Evolutionary conservation across 1,284 basidiomycete species (phyloP), one percentile per base, ranked within the genome.

Genomic region (Pseudozyma sp.): DNA sequence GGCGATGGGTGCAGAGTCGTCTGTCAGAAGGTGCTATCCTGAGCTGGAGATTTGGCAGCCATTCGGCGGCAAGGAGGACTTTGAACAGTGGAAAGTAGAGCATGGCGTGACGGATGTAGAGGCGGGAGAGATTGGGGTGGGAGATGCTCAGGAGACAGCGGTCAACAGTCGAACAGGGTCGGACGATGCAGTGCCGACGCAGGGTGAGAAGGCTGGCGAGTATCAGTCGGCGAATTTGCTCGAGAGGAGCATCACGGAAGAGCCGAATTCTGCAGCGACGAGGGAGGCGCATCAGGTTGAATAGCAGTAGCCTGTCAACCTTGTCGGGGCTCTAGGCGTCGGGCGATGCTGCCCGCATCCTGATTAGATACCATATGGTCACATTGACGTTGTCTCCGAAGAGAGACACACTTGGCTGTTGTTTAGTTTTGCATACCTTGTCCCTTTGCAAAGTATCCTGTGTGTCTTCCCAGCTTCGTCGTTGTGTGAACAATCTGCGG

Each of bases 1-100:
- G 70, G 73, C 78, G 16, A 71, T 83, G 66, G 81, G 81, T 11
- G 80, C 81, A 1, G 80, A 83, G 49, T 65, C 47, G 4, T 54
- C 63, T 6, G 80, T 81, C 9, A 57, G 78, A 5, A 53, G 78
- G n/a, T 62, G 54, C 49, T 77, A 81, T 46, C 80, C 80, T 1
- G 77, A 79, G 40, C 49, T 75, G 37, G 44, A 39, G 5, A 50
- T 77, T 16, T 78, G 75, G 78, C 2, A 56, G 19, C 54, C 63
- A 17, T 77, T 70, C 33, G 75, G 70, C 4, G 75, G 75, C 3
- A 31, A 44, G 11, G 59, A 63, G 16, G 75, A 77, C 35, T 70
- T 70, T 35, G 64, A 31, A 9, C 44, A 50, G 42, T 70, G 63
- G 68, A 71, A 75, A 57, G 37, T 56, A 10, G 58, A 67, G 35